These are phyloP conservation scores for Peronospora tabacina DNA, from an alignment of 352 stramenopile genomes.

Conservation along the genomic window DNA sequence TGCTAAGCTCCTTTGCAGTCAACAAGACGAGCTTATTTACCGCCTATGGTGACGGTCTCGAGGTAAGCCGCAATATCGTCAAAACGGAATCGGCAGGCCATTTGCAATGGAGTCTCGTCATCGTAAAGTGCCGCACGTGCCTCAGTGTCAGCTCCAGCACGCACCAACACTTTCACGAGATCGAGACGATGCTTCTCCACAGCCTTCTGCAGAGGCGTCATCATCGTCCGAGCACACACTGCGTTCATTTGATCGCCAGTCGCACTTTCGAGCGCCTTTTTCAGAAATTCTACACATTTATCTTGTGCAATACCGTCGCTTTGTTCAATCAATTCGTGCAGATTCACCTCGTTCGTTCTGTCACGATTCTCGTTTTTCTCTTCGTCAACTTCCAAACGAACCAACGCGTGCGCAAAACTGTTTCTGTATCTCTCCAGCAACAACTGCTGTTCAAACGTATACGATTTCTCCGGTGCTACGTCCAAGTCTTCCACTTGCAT, in stretches of 20 bases:
- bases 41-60: constrained; percentile 5
- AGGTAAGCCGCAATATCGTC: constrained; percentile 34
- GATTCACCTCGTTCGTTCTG: constrained; percentile 15
- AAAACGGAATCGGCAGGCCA: constrained; percentile 50
- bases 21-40: constrained; percentile 7
- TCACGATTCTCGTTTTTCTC: constrained; percentile 6
- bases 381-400: constrained; percentile 21
- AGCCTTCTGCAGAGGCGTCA: constrained; percentile 61
- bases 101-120: constrained; percentile 51
- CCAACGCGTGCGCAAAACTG: constrained; percentile 36
- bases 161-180: constrained; percentile 39
- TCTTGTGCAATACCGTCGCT: constrained; percentile 16
- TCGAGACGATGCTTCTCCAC: constrained; percentile 51
- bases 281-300: constrained; percentile 6
- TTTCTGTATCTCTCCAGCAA: constrained; percentile 46
- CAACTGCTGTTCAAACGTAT: constrained; percentile 54
- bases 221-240: constrained; percentile 44
- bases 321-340: constrained; percentile 40
- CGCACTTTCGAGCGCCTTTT: constrained; percentile 14
- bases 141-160: constrained; percentile 32
- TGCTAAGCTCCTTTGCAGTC: not conserved
- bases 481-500: constrained; percentile 33
- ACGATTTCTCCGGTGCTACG: constrained; percentile 24
- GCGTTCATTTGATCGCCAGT: constrained; percentile 26
- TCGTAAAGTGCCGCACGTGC: constrained; percentile 47